These are phyloP conservation scores for Rhizoctonia solani DNA, from an alignment of 1,284 basidiomycete genomes.

Conservation along the genomic window DNA sequence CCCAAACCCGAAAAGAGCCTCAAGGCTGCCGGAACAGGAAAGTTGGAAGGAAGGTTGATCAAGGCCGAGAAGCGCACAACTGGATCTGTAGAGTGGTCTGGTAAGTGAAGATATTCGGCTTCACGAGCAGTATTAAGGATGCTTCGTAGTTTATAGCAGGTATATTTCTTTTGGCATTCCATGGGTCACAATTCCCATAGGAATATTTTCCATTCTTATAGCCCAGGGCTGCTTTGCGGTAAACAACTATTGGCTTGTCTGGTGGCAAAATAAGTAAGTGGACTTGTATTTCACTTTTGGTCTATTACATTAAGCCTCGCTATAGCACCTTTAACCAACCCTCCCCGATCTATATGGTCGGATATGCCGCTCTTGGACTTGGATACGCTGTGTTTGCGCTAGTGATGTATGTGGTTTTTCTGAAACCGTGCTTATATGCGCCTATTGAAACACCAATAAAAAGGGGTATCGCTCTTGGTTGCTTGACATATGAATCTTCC, in stretches of 20 bases:
- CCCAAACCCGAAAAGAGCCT: constrained; percentile 18
- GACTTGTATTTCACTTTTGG: constrained; percentile 33
- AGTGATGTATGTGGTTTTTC: constrained; percentile 51
- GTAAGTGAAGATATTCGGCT: constrained; percentile 45
- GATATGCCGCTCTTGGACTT: constrained; percentile 70
- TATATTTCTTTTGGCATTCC: constrained; percentile 71
- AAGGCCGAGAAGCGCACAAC: constrained; percentile 66
- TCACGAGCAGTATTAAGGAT: constrained; percentile 18
- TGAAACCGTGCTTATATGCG: constrained; percentile 37
- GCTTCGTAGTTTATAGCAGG: constrained; percentile 61
- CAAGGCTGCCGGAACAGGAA: constrained; percentile 52
- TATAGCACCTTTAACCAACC: constrained; percentile 54
- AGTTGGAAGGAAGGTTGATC: constrained; percentile 65
- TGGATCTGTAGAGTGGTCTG: constrained; percentile 61
- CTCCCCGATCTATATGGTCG: constrained; percentile 67
- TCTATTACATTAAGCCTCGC: constrained; percentile 12
- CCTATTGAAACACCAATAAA: too few species aligned
- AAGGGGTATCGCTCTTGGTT: constrained; percentile 62
- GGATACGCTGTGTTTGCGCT: constrained; percentile 68
- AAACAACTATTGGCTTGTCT: constrained; percentile 60
- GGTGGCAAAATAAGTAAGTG: constrained; percentile 70
- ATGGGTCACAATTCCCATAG: constrained; percentile 58
- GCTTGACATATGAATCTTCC: constrained; percentile 62
- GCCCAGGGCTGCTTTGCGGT: constrained; percentile 64
- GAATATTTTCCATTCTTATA: constrained; percentile 58